These are phyloP conservation scores for Cystobasidiopsis lactophilus DNA, from an alignment of 768 basidiomycete genomes.

Conservation along the genomic window DNA sequence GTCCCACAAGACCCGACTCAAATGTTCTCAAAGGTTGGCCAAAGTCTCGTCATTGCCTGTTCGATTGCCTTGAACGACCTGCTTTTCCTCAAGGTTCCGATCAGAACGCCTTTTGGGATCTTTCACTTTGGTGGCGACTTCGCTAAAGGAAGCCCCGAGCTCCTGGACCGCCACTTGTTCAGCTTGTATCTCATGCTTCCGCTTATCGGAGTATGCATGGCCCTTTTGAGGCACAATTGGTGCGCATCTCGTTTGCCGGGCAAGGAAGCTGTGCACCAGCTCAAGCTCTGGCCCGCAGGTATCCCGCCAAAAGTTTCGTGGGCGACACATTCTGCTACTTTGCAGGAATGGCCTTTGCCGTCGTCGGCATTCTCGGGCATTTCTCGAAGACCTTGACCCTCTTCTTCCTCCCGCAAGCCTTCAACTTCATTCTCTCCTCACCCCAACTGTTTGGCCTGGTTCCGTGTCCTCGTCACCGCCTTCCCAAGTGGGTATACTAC, in stretches of 20 bases:
- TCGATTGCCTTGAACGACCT: slow-evolving; percentile 83
- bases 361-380: slow-evolving; percentile 90
- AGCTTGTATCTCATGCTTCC: slow-evolving; percentile 95
- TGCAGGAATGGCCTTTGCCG: slow-evolving; percentile 94
- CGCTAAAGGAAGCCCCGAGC: slow-evolving; percentile 59
- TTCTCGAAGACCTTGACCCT: slow-evolving; percentile 88
- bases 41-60: slow-evolving; percentile 73
- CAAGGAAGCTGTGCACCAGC: background rate
- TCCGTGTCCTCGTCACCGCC: slow-evolving; percentile 77
- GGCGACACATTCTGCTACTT: slow-evolving; percentile 97
- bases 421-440: slow-evolving; percentile 85
- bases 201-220: slow-evolving; percentile 66
- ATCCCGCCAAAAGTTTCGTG: slow-evolving; percentile 80
- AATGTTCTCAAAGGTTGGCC: slow-evolving; percentile 34
- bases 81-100: slow-evolving; percentile 54
- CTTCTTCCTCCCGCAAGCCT: slow-evolving; percentile 93
- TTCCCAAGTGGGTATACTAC: slow-evolving; percentile 74
- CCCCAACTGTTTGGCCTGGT: slow-evolving; percentile 89
- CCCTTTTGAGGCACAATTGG: slow-evolving; percentile 93
- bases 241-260: too few relatives aligned
- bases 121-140: slow-evolving; percentile 33
- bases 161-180: slow-evolving; percentile 83
- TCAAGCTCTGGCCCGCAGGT: slow-evolving; percentile 35
- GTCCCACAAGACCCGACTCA: background rate
- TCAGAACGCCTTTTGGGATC: slow-evolving; percentile 9